Evolutionary conservation across 208 protist species (phyloP).

Genomic region (Blastocrithidia nonstop): DNA sequence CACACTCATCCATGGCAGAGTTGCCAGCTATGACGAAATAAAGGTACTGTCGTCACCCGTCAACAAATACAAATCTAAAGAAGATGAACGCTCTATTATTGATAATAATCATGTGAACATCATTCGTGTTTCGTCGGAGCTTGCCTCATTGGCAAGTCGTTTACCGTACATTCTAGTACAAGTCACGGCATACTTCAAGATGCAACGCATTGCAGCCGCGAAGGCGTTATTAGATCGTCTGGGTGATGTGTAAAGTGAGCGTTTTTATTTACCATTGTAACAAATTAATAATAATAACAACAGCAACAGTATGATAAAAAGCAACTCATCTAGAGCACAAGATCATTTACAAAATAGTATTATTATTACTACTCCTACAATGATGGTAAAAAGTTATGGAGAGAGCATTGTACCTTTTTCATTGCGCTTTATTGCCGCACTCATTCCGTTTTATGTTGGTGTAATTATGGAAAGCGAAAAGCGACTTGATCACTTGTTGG

Average conservation of each 20-base stretch:
- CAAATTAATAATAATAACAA: no score
- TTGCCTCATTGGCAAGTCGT: no score
- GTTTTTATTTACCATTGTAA: constrained; percentile 21
- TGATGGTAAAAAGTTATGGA: no score
- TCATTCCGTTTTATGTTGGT: constrained; percentile 51
- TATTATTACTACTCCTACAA: no score
- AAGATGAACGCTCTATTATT: constrained; percentile 4
- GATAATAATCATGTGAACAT: neutral
- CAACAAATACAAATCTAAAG: constrained; percentile 14
- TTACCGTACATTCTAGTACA: constrained; percentile 60
- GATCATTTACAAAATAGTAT: no score
- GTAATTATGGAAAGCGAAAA: constrained; percentile 32
- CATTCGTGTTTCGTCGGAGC: no score
- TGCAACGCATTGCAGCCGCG: constrained; percentile 31
- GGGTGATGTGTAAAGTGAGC: constrained; percentile 47
- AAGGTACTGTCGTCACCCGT: constrained; percentile 32
- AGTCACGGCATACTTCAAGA: constrained; percentile 50
- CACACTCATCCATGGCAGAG: no score
- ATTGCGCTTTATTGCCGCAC: constrained; percentile 39
- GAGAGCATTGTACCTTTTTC: constrained; percentile 74
- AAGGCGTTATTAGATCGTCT: constrained; percentile 41
- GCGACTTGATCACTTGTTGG: constrained; percentile 32
- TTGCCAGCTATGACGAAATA: constrained; percentile 62
- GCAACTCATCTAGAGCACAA: no score
- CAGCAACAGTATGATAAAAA: no score